Evolutionary conservation across 148 eudicot genomes (phyloP), one percentile per base, ranked within the genome.

Genomic region (Nyssa sinensis): DNA sequence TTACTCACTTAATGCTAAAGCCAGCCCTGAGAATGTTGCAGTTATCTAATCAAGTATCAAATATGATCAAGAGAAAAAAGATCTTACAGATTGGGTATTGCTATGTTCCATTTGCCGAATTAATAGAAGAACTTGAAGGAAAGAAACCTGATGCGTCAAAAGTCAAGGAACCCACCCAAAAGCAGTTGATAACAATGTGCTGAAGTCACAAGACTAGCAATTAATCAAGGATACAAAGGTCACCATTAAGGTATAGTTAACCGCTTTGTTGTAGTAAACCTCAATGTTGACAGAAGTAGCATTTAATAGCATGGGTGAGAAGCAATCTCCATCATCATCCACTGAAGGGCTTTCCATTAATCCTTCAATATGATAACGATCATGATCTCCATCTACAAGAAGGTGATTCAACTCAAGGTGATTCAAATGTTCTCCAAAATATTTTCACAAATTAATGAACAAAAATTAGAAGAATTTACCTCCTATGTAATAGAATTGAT

Each of bases 91-190:
- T 78, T 95, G 99, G 7, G 99, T 95, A 82, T 91, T 95, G 88
- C 99, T 91, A 78, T 95, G 99, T 78, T 95, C 99, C 99, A 95
- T 95, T 81, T 95, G 99, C 64, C 99, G 90, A 77, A 95, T 95
- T 69, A 95, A 82, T 77, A 91, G 79, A 73, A 95, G 93, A 83
- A 95, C 99, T 88, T 95, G 94, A 53, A 95, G 97, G 77, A 95
- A 92, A 25, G 99, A 94, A 67, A 94, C 84, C 98, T 94, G 72
- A 55, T n/a, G n/a, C n/a, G 24, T 31, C 64, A 61, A 27, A 17
- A 69, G 93, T 92, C 83, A 89, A 92, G 90, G 92, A 81, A 75
- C 70, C 78, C 82, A 83, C 32, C 76, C 61, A 64, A 78, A 78
- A 41, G 79, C 67, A 81, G 62, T 25, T 61, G 58, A 73, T 67